phyloP scores from a whole-genome alignment of 129 eudicot genomes.

The Pulicaria dysenterica region DNA sequence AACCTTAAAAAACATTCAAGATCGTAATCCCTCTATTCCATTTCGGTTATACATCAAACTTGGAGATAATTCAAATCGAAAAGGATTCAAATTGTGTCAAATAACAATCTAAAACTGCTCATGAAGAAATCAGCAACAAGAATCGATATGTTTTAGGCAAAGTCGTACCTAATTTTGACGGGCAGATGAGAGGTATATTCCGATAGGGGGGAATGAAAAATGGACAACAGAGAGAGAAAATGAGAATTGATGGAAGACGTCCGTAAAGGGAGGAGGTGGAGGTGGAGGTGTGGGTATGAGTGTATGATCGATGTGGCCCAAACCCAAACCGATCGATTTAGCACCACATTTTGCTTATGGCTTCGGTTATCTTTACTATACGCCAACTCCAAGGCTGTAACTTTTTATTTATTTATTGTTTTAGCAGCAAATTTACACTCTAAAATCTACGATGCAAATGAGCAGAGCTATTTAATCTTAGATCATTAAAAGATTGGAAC shows the following conservation, averaged over 20 bases:
- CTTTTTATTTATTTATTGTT: no score
- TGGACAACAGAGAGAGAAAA: conserved; percentile 13
- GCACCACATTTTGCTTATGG: conserved; percentile 7
- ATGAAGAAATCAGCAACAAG: background rate
- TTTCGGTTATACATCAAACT: background rate
- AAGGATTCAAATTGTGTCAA: background rate
- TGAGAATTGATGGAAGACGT: conserved; percentile 1
- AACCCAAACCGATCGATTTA: background rate
- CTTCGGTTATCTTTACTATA: background rate
- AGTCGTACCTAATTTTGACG: conserved; percentile 18
- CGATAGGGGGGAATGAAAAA: background rate
- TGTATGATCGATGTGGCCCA: background rate
- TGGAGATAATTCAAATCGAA: background rate
- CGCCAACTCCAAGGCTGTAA: no score
- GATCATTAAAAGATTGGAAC: no score
- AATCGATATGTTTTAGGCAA: background rate
- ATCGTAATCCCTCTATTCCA: background rate
- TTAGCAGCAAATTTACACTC: no score
- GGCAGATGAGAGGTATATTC: conserved; percentile 18
- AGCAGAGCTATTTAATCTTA: no score
- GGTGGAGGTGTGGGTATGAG: background rate
- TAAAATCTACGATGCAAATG: no score
- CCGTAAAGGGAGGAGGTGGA: background rate
- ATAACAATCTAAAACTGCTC: background rate
- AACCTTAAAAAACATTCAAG: conserved; percentile 3